Evolutionary conservation across 805 yeast species (phyloP).

Genomic region (Wickerhamomyces alni): DNA sequence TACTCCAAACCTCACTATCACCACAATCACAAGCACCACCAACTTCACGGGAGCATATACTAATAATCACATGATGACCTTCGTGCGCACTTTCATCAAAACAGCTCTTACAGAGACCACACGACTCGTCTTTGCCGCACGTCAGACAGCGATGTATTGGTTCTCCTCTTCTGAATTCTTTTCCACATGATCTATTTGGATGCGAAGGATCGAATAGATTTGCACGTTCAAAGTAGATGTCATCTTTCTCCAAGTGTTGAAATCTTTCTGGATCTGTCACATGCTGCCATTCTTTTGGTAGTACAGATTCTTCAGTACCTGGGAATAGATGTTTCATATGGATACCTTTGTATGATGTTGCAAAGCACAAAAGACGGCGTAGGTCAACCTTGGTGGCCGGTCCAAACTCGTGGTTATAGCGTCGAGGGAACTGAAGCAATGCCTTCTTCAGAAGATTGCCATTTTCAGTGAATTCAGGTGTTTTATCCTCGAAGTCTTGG

Average conservation of each 20-base stretch:
- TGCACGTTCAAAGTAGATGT: slow-evolving; percentile 13
- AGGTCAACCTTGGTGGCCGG: slow-evolving; percentile 26
- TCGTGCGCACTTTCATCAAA: slow-evolving; percentile 62
- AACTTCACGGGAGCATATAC: slow-evolving; percentile 57
- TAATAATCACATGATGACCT: slow-evolving; percentile 65
- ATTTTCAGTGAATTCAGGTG: not conserved
- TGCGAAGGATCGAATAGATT: slow-evolving; percentile 33
- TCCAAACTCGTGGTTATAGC: slow-evolving; percentile 26
- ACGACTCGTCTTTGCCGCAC: slow-evolving; percentile 75
- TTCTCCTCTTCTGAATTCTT: slow-evolving; percentile 70
- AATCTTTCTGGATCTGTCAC: slow-evolving; percentile 18
- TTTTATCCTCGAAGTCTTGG: no score
- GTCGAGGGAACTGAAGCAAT: slow-evolving; percentile 33
- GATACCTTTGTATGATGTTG: slow-evolving; percentile 36
- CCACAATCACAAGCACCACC: slow-evolving; percentile 73
- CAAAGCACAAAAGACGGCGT: slow-evolving; percentile 36
- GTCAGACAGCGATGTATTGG: slow-evolving; percentile 74
- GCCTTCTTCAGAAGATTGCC: slow-evolving; percentile 18
- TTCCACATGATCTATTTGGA: slow-evolving; percentile 65
- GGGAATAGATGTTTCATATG: slow-evolving; percentile 35
- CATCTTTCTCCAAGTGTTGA: slow-evolving; percentile 17
- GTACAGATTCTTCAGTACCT: slow-evolving; percentile 13
- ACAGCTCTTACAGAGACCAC: slow-evolving; percentile 78
- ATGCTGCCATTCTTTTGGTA: slow-evolving; percentile 20
- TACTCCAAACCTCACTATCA: slow-evolving; percentile 78